These are phyloP conservation scores for Xylaria scruposa DNA, from an alignment of 495 filamentous ascomycete species.

Conservation along the genomic window DNA sequence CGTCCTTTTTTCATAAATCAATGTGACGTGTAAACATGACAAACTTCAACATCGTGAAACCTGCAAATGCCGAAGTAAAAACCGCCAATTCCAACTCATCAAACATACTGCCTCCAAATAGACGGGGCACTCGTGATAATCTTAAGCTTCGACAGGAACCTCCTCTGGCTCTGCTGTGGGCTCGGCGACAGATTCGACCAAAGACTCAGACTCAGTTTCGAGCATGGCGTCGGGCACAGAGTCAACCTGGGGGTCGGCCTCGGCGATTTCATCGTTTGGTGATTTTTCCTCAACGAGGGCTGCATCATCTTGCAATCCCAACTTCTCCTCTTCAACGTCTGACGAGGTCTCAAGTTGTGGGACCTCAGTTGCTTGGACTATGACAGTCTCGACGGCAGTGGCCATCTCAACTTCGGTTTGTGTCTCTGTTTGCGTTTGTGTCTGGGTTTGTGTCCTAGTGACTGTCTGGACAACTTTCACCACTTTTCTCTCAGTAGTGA, in stretches of 20 bases:
- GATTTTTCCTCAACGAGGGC: neutral
- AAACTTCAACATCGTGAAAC: neutral
- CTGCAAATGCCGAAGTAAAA: neutral
- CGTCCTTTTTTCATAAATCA: constrained; percentile 21
- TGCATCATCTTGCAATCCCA: neutral
- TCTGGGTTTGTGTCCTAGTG: constrained; percentile 38
- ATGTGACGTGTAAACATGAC: constrained; percentile 8
- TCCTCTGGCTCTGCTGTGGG: constrained; percentile 18
- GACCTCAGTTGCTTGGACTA: constrained; percentile 35
- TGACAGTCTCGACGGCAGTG: constrained; percentile 31
- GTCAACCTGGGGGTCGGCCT: neutral
- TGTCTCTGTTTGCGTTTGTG: constrained; percentile 41
- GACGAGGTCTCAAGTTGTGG: constrained; percentile 16
- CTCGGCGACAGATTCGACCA: neutral
- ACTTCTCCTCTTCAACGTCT: constrained; percentile 30
- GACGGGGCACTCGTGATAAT: constrained; percentile 15
- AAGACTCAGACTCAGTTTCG: neutral
- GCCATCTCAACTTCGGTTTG: constrained; percentile 37
- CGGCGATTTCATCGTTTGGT: neutral
- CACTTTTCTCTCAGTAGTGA: constrained; percentile 42
- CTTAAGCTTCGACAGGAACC: constrained; percentile 10
- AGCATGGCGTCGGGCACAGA: neutral
- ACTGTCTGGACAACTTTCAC: constrained; percentile 48
- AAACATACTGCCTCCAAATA: constrained; percentile 8
- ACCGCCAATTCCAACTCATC: neutral